Conservation (phyloP, 352 stramenopile genomes). For the Phytopythium litorale region DNA sequence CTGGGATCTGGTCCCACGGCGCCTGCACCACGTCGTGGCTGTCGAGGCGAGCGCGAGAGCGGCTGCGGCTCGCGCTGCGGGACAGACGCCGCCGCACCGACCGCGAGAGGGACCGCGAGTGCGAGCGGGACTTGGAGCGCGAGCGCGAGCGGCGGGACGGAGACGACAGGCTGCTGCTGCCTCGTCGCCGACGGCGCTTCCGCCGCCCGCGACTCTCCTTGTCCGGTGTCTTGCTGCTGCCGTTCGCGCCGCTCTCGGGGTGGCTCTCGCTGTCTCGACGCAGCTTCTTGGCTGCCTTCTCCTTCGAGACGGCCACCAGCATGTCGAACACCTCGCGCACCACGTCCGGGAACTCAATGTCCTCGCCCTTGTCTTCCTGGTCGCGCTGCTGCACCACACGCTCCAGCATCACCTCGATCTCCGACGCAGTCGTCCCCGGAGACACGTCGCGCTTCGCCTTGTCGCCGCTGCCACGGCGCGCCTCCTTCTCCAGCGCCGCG, state of each 20-base stretch:
- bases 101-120: constrained; percentile 24
- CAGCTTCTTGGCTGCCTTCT: constrained; percentile 23
- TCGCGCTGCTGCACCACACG: constrained; percentile 21
- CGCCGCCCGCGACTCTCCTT: constrained; percentile 19
- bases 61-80: constrained; percentile 25
- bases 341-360: constrained; percentile 26
- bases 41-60: constrained; percentile 17
- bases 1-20: neutral
- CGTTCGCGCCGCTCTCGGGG: constrained; percentile 4
- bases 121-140: constrained; percentile 24
- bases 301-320: constrained; percentile 31
- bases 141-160: constrained; percentile 31
- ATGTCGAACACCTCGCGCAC: constrained; percentile 42
- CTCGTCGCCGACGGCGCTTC: constrained; percentile 20
- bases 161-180: constrained; percentile 23
- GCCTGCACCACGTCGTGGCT: neutral
- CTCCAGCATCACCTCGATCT: constrained; percentile 16
- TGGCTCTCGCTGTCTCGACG: constrained; percentile 9
- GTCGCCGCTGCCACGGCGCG: neutral
- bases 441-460: constrained; percentile 6
- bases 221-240: constrained; percentile 12
- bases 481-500: constrained; percentile 2
- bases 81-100: constrained; percentile 13
- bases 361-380: neutral
- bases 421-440: neutral